Conservation (phyloP, 805 yeast species). For the Lipomyces yamanashiensis region DNA sequence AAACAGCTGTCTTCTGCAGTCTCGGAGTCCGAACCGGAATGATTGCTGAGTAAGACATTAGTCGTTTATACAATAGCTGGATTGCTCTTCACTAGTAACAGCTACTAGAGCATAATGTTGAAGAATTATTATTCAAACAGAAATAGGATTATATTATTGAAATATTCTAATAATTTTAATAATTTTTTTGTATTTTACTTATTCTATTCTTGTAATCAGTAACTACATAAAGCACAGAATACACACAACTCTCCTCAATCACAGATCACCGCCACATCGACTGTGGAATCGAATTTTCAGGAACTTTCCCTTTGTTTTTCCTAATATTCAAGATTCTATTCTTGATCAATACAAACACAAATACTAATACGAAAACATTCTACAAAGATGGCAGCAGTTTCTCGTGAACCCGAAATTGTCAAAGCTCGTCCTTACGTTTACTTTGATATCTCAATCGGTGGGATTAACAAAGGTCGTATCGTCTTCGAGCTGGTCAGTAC, state of each 20-base stretch:
- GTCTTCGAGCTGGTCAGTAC: conserved; percentile 65
- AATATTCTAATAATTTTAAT: too few species aligned
- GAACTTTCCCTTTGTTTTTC: conserved; percentile 9
- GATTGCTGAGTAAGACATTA: too few species aligned
- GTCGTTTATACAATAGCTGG: too few species aligned
- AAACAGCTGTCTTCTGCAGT: too few species aligned
- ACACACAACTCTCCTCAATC: neutral
- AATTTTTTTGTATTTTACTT: too few species aligned
- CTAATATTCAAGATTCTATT: neutral
- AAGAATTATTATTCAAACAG: too few species aligned
- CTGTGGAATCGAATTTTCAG: conserved; percentile 13
- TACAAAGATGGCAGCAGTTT: neutral
- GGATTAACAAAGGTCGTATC: conserved; percentile 70
- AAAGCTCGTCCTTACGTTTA: conserved; percentile 58
- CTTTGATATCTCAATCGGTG: conserved; percentile 80
- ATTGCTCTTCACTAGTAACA: too few species aligned
- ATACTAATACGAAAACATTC: neutral
- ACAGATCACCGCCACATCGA: neutral
- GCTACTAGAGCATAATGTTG: too few species aligned
- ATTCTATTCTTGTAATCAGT: too few species aligned
- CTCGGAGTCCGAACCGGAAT: too few species aligned
- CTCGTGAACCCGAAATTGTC: conserved; percentile 10
- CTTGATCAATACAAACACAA: neutral
- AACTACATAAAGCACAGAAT: too few species aligned
- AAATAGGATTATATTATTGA: too few species aligned